Evolutionary conservation across 1,139 yeast species (phyloP), one percentile per base, ranked within the genome.

Genomic region (Yamadazyma epiphylla): DNA sequence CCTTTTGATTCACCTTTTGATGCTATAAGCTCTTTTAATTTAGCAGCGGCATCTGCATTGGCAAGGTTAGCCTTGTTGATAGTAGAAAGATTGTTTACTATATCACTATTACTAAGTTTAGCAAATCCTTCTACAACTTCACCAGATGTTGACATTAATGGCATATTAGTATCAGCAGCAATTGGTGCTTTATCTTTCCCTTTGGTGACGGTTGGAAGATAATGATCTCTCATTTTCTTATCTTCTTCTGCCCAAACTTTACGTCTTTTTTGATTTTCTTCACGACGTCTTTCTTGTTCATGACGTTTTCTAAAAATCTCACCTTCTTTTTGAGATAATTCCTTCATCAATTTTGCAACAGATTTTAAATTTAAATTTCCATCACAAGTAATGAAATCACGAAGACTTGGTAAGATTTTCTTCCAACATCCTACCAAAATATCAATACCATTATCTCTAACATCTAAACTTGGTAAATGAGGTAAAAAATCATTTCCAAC

Each of bases 401-500:
- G 77, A 62, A 85, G 65, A 17, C 57, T 51, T 1, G 94, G 83
- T 30, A 91, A 54, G 1, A 75, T 58, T 19, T 75, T 66, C 49
- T 89, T 88, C 98, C 98, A 91, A 29, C 91, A 77, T 25, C 71
- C 73, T 6, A 87, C 80, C 34, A 91, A 62, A 22, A 77, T 68
- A 50, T 89, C 96, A 48, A 91, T 85, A 45, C 96, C 91, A 49
- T 87, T 86, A 55, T 94, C 97, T 45, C 98, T 76, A 26, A 91
- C 96, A 51, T 91, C 96, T 39, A 94, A 69, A 31, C 94, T 80
- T 5, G 99, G 98, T 43, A 94, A 64, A 59, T 91, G 98, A 2
- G 99, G 99, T 51, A 94, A 68, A 69, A 94, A 94, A 76, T 94
- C 99, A 53, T 94, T 94, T 55, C 99, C 99, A 36, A 91, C 95